Evolutionary conservation across 2,329 filamentous ascomycete genomes (phyloP).

Genomic region (Sporothrix protearum): DNA sequence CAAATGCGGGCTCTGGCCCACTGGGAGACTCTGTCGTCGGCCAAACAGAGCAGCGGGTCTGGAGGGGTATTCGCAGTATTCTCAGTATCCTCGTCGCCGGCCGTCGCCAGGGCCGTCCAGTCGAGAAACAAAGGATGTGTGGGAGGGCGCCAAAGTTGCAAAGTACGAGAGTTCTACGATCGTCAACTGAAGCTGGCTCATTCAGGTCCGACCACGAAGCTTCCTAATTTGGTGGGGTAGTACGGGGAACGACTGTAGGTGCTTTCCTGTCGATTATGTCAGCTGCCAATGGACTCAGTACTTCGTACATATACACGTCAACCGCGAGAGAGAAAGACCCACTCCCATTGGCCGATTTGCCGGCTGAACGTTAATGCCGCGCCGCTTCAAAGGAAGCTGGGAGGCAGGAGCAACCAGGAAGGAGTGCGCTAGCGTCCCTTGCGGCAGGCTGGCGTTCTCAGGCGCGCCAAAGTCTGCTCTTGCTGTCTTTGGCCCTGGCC

Average conservation of each 20-base stretch:
- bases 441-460: not conserved
- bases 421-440: constrained; percentile 1
- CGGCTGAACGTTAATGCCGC: constrained; percentile 17
- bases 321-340: not conserved
- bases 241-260: not conserved
- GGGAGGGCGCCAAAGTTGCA: not conserved
- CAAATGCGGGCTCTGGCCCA: constrained; percentile 12
- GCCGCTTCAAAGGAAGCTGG: not conserved
- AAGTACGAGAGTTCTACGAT: not conserved
- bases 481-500: not conserved
- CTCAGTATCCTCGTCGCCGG: not conserved
- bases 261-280: not conserved
- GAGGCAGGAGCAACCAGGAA: constrained; percentile 10
- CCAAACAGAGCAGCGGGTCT: not conserved
- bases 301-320: not conserved
- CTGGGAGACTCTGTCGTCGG: not conserved
- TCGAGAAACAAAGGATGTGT: not conserved
- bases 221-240: constrained; percentile 20
- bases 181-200: constrained; percentile 1
- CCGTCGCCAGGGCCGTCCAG: not conserved
- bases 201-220: constrained; percentile 11
- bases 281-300: not conserved
- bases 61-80: not conserved
- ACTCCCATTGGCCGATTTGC: not conserved
- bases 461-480: constrained; percentile 14